A percentile compares a stretch with the other conserved stretches of the same genome.
These are phyloP conservation scores for Candida tropicalis DNA, from an alignment of 1,139 yeast species.

Conservation along the genomic window DNA sequence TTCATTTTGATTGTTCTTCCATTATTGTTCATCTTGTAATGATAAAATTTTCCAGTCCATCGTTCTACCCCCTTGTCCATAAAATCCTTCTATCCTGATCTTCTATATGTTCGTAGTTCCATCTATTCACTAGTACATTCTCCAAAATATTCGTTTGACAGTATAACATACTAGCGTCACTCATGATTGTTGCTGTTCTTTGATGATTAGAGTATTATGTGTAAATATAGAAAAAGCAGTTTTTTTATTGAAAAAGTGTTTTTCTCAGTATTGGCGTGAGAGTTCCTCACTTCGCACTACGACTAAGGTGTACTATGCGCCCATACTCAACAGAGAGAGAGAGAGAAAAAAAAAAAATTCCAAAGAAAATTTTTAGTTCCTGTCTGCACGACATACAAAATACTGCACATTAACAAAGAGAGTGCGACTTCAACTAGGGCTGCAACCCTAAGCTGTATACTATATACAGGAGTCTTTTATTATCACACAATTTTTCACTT, in stretches of 20 bases:
- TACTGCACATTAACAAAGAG: constrained; percentile 5
- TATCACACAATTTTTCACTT: constrained; percentile 1
- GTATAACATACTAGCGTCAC: constrained; percentile 49
- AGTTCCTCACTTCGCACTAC: background rate
- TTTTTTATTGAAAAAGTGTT: constrained; percentile 12
- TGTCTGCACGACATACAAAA: constrained; percentile 3
- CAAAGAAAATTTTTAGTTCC: background rate
- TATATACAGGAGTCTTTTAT: constrained; percentile 3
- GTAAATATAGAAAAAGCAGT: constrained; percentile 5
- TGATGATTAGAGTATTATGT: constrained; percentile 7
- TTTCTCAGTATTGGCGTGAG: constrained; percentile 7
- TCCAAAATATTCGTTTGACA: background rate
- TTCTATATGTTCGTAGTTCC: background rate
- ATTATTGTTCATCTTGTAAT: background rate
- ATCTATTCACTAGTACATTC: background rate
- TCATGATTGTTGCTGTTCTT: constrained; percentile 32
- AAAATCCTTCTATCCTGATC: background rate
- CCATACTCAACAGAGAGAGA: background rate
- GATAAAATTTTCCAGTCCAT: background rate
- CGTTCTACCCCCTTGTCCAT: background rate
- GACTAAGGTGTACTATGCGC: too few species aligned
- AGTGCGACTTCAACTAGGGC: background rate
- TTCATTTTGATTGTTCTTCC: background rate
- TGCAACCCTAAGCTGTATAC: constrained; percentile 6
- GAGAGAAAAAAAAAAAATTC: background rate